These are phyloP conservation scores for Aphanomyces stellatus DNA, from an alignment of 352 stramenopile species.

Conservation along the genomic window DNA sequence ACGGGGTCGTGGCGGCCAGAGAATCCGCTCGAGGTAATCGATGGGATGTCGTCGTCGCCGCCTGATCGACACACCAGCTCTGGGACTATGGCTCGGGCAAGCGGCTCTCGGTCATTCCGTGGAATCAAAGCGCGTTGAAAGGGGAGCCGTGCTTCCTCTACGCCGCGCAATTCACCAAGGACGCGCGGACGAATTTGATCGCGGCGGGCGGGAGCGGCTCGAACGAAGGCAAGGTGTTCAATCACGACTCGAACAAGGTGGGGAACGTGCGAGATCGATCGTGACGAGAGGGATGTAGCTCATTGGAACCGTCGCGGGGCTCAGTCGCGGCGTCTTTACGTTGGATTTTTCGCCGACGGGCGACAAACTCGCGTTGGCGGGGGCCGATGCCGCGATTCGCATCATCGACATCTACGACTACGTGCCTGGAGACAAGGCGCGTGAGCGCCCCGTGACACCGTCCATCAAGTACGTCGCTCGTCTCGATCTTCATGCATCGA, in stretches of 20 bases:
- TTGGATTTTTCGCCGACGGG: slow-evolving; percentile 67
- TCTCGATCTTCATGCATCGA: not conserved
- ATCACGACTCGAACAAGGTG: slow-evolving; percentile 58
- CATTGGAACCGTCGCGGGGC: slow-evolving; percentile 73
- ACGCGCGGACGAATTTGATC: slow-evolving; percentile 50
- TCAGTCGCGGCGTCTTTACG: slow-evolving; percentile 77
- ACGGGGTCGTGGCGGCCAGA: slow-evolving; percentile 88
- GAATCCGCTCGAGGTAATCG: slow-evolving; percentile 69
- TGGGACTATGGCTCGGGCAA: slow-evolving; percentile 87
- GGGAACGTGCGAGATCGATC: not conserved
- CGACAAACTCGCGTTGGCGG: slow-evolving; percentile 80
- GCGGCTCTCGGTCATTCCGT: slow-evolving; percentile 61
- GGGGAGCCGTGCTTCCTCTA: slow-evolving; percentile 84
- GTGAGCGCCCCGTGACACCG: slow-evolving; percentile 57
- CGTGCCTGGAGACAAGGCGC: slow-evolving; percentile 48
- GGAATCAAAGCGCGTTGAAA: slow-evolving; percentile 76
- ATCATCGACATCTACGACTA: slow-evolving; percentile 86
- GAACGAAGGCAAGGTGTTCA: slow-evolving; percentile 90
- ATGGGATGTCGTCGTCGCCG: not conserved
- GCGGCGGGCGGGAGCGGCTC: slow-evolving; percentile 78
- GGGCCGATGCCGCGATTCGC: slow-evolving; percentile 76
- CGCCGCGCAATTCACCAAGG: slow-evolving; percentile 79
- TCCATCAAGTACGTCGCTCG: slow-evolving; percentile 42
- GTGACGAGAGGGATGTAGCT: slow-evolving; percentile 23
- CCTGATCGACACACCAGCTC: slow-evolving; percentile 25